These are phyloP conservation scores for Umbelopsis sp. DNA, from an alignment of 371 early-diverging fungal species.

Conservation along the genomic window DNA sequence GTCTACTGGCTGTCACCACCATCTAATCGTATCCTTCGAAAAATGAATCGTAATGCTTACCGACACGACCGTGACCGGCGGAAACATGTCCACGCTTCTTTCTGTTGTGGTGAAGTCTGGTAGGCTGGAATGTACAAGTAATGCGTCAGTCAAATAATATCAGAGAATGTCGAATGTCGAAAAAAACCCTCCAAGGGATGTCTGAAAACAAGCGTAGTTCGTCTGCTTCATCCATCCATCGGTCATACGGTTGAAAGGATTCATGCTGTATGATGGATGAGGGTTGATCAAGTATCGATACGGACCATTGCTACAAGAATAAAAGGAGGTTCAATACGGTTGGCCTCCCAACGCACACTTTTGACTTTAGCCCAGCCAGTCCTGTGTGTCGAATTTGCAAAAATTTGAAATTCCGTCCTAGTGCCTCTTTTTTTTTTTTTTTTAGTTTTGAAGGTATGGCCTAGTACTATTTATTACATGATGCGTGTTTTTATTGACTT, in stretches of 20 bases:
- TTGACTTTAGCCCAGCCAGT: not conserved
- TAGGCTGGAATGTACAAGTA: slow-evolving; percentile 60
- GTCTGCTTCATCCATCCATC: not conserved
- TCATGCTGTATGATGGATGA: not conserved
- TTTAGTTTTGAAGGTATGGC: not conserved
- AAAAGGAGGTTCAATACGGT: slow-evolving; percentile 8
- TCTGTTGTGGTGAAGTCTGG: slow-evolving; percentile 85
- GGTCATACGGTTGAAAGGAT: not conserved
- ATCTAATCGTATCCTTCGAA: not conserved
- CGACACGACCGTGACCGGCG: slow-evolving; percentile 94
- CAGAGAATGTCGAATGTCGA: not conserved
- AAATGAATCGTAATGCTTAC: not conserved
- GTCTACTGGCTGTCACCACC: not conserved
- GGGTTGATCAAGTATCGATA: not conserved
- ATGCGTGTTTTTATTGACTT: slow-evolving; percentile 21
- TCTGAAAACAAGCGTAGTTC: not conserved
- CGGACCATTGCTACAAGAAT: slow-evolving; percentile 14
- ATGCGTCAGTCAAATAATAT: not conserved
- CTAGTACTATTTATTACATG: too few species aligned
- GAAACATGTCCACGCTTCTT: slow-evolving; percentile 94
- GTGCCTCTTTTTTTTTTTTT: slow-evolving; percentile 13
- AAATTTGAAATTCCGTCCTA: not conserved
- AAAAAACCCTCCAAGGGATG: not conserved
- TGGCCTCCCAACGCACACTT: not conserved
- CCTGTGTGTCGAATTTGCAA: not conserved